phyloP scores from a whole-genome alignment of 2,329 filamentous ascomycete genomes.

The Ophiobolus disseminans region DNA sequence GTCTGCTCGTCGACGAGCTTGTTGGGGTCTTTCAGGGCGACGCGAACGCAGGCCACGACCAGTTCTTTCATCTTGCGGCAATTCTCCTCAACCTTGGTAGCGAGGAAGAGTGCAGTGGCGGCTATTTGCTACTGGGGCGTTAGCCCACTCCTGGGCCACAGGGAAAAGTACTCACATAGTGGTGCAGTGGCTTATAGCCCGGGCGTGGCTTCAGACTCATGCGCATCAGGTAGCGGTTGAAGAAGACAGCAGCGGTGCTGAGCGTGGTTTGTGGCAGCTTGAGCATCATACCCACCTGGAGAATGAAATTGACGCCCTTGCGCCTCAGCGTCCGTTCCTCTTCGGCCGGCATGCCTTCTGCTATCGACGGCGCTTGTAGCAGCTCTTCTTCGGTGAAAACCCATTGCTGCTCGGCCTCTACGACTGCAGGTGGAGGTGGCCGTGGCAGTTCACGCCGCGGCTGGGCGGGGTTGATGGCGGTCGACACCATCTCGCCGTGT shows the following conservation, averaged over 20 bases:
- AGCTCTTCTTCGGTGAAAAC: slow-evolving; percentile 86
- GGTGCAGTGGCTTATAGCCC: slow-evolving; percentile 74
- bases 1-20: slow-evolving; percentile 94
- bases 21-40: slow-evolving; percentile 92
- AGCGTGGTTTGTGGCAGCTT: slow-evolving; percentile 92
- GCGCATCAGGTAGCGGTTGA: slow-evolving; percentile 96
- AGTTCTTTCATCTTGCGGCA: slow-evolving; percentile 95
- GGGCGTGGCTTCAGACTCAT: slow-evolving; percentile 78
- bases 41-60: slow-evolving; percentile 90
- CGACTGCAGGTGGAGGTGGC: slow-evolving; percentile 55
- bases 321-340: slow-evolving; percentile 82
- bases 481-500: slow-evolving; percentile 37
- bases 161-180: slow-evolving; percentile 64
- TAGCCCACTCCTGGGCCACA: slow-evolving; percentile 4
- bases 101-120: slow-evolving; percentile 88
- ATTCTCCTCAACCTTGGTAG: slow-evolving; percentile 97
- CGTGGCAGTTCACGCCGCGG: slow-evolving; percentile 42
- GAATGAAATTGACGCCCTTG: slow-evolving; percentile 96
- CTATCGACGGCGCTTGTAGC: slow-evolving; percentile 78
- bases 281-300: slow-evolving; percentile 89
- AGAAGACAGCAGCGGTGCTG: slow-evolving; percentile 90
- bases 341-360: slow-evolving; percentile 77
- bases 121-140: slow-evolving; percentile 69
- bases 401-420: slow-evolving; percentile 76
- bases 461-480: slow-evolving; percentile 23